phyloP scores from a whole-genome alignment of 192 early-diverging fungal genomes.

The Phycomyces blakesleeanus region DNA sequence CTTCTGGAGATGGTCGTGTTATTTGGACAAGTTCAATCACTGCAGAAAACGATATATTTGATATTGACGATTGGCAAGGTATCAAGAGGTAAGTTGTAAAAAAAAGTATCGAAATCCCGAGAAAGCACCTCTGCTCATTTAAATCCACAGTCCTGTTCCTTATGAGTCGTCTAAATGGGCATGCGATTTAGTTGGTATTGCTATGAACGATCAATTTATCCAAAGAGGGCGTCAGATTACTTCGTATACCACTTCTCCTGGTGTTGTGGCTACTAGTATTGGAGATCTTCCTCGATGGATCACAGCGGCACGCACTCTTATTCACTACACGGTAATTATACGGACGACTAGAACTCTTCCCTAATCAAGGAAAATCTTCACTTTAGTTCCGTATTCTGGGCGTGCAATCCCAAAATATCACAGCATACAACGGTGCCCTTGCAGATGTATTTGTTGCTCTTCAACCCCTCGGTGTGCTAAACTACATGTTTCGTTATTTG shows the following conservation, averaged over 20 bases:
- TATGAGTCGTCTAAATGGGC: constrained; percentile 59
- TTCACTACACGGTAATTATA: constrained; percentile 26
- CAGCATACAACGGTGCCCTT: constrained; percentile 42
- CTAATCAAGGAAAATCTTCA: not conserved
- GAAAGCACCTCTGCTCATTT: not conserved
- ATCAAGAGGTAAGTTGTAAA: constrained; percentile 28
- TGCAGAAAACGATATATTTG: constrained; percentile 27
- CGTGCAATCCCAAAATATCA: constrained; percentile 43
- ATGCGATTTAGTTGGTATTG: constrained; percentile 41
- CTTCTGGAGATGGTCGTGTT: constrained; percentile 40
- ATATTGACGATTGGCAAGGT: constrained; percentile 50
- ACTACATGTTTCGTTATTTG: constrained; percentile 5
- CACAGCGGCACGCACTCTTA: constrained; percentile 5
- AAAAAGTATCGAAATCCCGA: not conserved
- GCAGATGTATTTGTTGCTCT: constrained; percentile 47
- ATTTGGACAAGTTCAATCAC: constrained; percentile 57
- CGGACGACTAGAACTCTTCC: no score
- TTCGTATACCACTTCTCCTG: constrained; percentile 50
- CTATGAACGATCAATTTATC: constrained; percentile 32
- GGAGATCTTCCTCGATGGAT: constrained; percentile 43
- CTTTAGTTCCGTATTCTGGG: constrained; percentile 36
- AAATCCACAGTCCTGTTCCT: constrained; percentile 26
- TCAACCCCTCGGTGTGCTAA: constrained; percentile 3
- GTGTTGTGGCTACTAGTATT: constrained; percentile 51
- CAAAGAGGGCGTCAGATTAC: constrained; percentile 25